phyloP scores from a whole-genome alignment of 2,329 filamentous ascomycete species.

The Colletotrichum euphorbiae region DNA sequence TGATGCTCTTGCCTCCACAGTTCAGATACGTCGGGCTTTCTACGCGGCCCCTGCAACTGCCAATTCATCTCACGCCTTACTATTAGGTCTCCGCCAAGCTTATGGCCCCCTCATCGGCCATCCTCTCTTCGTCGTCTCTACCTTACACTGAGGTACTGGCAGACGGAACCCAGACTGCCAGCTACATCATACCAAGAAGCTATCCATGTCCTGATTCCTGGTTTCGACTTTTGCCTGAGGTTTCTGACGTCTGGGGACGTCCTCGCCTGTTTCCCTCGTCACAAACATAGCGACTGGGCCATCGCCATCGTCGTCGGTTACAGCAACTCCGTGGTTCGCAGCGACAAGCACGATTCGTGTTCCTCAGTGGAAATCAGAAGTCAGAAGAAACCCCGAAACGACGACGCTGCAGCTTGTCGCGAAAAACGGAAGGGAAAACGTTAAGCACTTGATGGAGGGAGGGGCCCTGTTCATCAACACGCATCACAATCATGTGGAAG shows the following conservation, averaged over 20 bases:
- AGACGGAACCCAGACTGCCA: not conserved
- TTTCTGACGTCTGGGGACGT: not conserved
- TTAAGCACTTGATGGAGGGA: conserved; percentile 1
- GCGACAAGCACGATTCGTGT: no score
- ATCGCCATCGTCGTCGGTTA: not conserved
- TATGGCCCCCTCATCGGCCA: conserved; percentile 13
- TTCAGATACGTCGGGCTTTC: conserved; percentile 3
- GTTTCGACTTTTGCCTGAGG: not conserved
- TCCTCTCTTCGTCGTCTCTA: not conserved
- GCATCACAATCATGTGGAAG: not conserved
- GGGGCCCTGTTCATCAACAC: not conserved
- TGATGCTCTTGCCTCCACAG: conserved; percentile 18
- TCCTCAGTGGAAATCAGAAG: not conserved
- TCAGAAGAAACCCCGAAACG: not conserved
- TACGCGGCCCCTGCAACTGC: conserved; percentile 14
- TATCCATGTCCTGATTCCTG: conserved; percentile 24
- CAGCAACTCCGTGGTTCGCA: not conserved
- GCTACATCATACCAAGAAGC: conserved; percentile 38
- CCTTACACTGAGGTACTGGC: not conserved
- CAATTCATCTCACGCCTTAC: conserved; percentile 2
- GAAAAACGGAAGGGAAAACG: not conserved
- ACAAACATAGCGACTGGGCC: not conserved
- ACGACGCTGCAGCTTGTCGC: not conserved
- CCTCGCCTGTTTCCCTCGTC: not conserved
- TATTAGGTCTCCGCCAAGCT: conserved; percentile 14